Evolutionary conservation across 768 basidiomycete genomes (phyloP), one percentile per base, ranked within the genome.

Genomic region (Trametes cingulata): DNA sequence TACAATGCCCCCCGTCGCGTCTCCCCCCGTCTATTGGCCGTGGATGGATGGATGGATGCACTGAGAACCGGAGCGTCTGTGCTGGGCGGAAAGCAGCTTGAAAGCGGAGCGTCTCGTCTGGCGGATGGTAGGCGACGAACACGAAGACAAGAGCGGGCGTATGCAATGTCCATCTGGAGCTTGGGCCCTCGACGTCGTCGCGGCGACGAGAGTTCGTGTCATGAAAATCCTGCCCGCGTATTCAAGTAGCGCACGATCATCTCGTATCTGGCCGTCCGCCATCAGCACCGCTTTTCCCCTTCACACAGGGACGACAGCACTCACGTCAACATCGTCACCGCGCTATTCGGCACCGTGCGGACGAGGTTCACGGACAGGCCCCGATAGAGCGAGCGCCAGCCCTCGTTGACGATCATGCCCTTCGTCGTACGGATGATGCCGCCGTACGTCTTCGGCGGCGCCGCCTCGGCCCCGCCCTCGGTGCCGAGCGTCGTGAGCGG

Each of bases 281-380:
- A 25, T 51, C 41, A 55, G 47, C 37, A 22, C 19, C 22, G n/a
- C 7, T 22, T 27, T 8, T 13, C 42, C 20, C 22, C 25, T 15
- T 24, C 20, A 45, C n/a, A n/a, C 2, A 29, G 13, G n/a, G n/a
- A 50, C 25, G 57, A 57, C 17, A 35, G 9, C 33, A 80, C 82
- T 72, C 80, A 95, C 90, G 92, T 93, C 71, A 98, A 74, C 84
- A 99, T 90, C 39, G 97, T 99, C 64, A 98, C 90, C 3, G 94
- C 95, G 67, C 91, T 93, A 72, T 94, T 95, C 15, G 97, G 97
- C 63, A 98, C 96, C 8, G 97, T 99, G 60, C 96, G 80, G 52
- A 98, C 74, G 24, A 99, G 82, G 75, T 98, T 98, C 64, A 98
- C 85, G n/a, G 90, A 91, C 59, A 99, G 73, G 7, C 97, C 97